These are phyloP conservation scores for Globisporangium orthogonon DNA, from an alignment of 352 stramenopile genomes.

Conservation along the genomic window DNA sequence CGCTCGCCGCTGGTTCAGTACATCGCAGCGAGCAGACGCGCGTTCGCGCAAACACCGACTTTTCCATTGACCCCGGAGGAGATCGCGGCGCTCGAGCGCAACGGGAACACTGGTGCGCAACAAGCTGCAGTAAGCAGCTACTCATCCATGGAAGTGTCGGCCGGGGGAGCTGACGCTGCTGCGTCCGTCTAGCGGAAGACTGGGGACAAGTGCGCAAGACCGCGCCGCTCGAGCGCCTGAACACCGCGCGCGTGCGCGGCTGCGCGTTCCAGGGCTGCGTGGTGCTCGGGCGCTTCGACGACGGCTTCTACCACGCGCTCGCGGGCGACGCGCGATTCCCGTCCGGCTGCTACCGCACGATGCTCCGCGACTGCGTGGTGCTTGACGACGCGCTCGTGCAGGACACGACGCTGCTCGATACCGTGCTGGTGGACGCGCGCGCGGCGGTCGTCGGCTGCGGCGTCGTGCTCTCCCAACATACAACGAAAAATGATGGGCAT, in stretches of 20 bases:
- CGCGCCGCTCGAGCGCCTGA: slow-evolving; percentile 11
- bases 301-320: slow-evolving; percentile 24
- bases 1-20: neutral
- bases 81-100: slow-evolving; percentile 38
- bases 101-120: slow-evolving; percentile 54
- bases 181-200: slow-evolving; percentile 31
- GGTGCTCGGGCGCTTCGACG: slow-evolving; percentile 45
- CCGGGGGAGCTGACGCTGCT: neutral
- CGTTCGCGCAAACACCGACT: neutral
- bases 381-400: slow-evolving; percentile 71
- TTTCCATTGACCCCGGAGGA: slow-evolving; percentile 36
- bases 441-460: slow-evolving; percentile 65
- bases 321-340: slow-evolving; percentile 46
- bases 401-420: slow-evolving; percentile 51
- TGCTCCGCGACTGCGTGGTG: slow-evolving; percentile 51
- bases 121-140: neutral
- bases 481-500: neutral
- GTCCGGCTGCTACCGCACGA: slow-evolving; percentile 62
- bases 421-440: slow-evolving; percentile 35
- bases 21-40: neutral
- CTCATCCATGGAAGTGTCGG: neutral
- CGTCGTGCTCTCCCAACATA: slow-evolving; percentile 28
- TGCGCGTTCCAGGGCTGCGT: slow-evolving; percentile 67
- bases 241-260: slow-evolving; percentile 40
- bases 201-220: slow-evolving; percentile 55